A percentile compares a stretch with the other conserved stretches of the same genome.
phyloP scores from a whole-genome alignment of 2,329 filamentous ascomycete species.

The Clarireedia homoeocarpa region DNA sequence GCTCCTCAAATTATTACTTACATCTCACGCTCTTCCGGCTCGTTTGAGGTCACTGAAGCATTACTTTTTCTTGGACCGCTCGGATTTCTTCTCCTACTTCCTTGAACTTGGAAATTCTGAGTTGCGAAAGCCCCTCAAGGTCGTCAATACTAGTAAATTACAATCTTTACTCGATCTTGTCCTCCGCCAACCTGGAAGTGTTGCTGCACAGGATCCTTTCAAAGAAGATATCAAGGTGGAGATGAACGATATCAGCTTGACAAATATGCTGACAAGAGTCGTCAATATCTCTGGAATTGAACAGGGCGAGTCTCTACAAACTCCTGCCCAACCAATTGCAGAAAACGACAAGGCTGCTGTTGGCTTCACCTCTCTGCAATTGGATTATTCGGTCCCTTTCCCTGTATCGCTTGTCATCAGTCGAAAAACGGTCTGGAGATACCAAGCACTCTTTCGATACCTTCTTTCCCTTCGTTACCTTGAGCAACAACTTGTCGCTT shows the following conservation, averaged over 20 bases:
- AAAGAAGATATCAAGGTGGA: conserved; percentile 97
- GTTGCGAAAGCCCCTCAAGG: conserved; percentile 79
- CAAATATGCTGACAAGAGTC: conserved; percentile 89
- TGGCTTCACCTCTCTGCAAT: conserved; percentile 85
- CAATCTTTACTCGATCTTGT: conserved; percentile 95
- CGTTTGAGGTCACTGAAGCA: conserved; percentile 89
- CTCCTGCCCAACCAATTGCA: conserved; percentile 54
- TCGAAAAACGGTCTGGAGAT: conserved; percentile 92
- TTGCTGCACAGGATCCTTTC: conserved; percentile 90
- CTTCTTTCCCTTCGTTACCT: conserved; percentile 82
- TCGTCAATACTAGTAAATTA: conserved; percentile 85
- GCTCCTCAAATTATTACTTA: conserved; percentile 81
- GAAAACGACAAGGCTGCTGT: conserved; percentile 81
- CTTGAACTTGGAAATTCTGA: conserved; percentile 86
- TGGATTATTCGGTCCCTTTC: conserved; percentile 92
- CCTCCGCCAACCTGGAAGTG: conserved; percentile 88
- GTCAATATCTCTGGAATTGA: conserved; percentile 96
- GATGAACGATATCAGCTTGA: conserved; percentile 91
- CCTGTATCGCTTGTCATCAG: conserved; percentile 92
- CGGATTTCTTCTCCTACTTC: conserved; percentile 97
- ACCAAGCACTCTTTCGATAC: conserved; percentile 93
- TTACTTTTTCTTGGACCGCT: conserved; percentile 97
- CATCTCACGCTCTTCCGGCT: conserved; percentile 82
- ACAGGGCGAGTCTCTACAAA: conserved; percentile 73
- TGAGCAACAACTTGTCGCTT: conserved; percentile 76